These are phyloP conservation scores for Lichtheimia ornata DNA, from an alignment of 371 early-diverging fungal species.

Conservation along the genomic window DNA sequence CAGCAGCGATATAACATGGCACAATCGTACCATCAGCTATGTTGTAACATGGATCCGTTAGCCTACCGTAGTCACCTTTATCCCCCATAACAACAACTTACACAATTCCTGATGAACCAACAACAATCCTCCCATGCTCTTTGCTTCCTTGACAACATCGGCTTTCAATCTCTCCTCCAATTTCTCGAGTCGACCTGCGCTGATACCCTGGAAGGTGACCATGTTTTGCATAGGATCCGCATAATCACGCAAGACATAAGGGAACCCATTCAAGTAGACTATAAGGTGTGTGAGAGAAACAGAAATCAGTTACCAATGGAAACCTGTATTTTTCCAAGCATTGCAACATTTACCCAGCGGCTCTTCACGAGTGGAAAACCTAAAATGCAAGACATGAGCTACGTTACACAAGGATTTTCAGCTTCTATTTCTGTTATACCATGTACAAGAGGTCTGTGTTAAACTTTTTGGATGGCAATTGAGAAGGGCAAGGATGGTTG, in stretches of 20 bases:
- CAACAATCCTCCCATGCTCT: slow-evolving; percentile 51
- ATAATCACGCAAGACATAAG: slow-evolving; percentile 71
- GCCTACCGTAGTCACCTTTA: background rate
- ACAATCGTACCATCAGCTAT: slow-evolving; percentile 57
- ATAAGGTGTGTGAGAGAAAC: slow-evolving; percentile 11
- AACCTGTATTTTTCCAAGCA: too few species aligned
- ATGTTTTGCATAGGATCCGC: slow-evolving; percentile 68
- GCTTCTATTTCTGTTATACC: slow-evolving; percentile 36
- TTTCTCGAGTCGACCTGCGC: slow-evolving; percentile 62
- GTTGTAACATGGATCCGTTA: background rate
- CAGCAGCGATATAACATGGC: slow-evolving; percentile 67
- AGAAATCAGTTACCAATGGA: background rate
- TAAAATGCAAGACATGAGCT: slow-evolving; percentile 23
- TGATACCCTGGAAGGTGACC: slow-evolving; percentile 68
- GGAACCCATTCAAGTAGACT: slow-evolving; percentile 62
- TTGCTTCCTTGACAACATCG: slow-evolving; percentile 66
- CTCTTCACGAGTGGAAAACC: slow-evolving; percentile 77
- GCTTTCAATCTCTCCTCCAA: slow-evolving; percentile 71
- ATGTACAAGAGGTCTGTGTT: slow-evolving; percentile 36
- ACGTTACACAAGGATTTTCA: background rate
- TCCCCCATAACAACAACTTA: slow-evolving; percentile 17
- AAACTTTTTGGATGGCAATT: slow-evolving; percentile 53
- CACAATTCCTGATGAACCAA: slow-evolving; percentile 72
- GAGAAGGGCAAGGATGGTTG: slow-evolving; percentile 63
- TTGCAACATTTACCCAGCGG: slow-evolving; percentile 47